Evolutionary conservation across 2,329 filamentous ascomycete genomes (phyloP).

Genomic region (Fusarium papillatum): DNA sequence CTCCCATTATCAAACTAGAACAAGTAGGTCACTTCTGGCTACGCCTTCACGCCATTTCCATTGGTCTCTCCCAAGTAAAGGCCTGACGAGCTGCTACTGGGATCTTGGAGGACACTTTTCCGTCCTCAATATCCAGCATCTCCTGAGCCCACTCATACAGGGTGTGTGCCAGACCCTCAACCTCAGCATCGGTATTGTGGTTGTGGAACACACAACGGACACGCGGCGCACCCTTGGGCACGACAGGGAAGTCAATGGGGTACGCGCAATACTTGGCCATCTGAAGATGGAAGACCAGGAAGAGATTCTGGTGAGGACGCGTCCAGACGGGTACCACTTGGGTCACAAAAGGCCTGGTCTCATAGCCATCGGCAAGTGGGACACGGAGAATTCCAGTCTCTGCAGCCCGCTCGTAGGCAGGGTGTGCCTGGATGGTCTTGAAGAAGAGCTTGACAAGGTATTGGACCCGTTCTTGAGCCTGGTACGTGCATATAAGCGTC

Average conservation of each 20-base stretch:
- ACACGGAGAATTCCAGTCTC: conserved; percentile 45
- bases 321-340: conserved; percentile 49
- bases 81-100: conserved; percentile 17
- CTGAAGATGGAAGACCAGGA: conserved; percentile 18
- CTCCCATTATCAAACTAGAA: background rate
- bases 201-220: conserved; percentile 21
- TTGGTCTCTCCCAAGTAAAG: conserved; percentile 17
- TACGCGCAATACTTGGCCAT: conserved; percentile 19
- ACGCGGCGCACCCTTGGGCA: conserved; percentile 17
- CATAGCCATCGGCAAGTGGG: conserved; percentile 45
- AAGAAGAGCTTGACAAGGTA: conserved; percentile 45
- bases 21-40: background rate
- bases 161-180: background rate
- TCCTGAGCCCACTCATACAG: conserved; percentile 20
- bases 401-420: conserved; percentile 37
- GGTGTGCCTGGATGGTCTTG: conserved; percentile 36
- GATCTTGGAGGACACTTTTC: conserved; percentile 18
- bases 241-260: conserved; percentile 22
- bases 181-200: conserved; percentile 21
- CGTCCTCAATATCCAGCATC: conserved; percentile 19
- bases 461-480: conserved; percentile 40
- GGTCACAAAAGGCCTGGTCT: conserved; percentile 37
- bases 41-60: conserved; percentile 1
- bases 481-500: background rate
- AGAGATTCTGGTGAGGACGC: conserved; percentile 23